Conservation (phyloP, 2,329 filamentous ascomycete species). For the Aspergillus tubingensis region DNA sequence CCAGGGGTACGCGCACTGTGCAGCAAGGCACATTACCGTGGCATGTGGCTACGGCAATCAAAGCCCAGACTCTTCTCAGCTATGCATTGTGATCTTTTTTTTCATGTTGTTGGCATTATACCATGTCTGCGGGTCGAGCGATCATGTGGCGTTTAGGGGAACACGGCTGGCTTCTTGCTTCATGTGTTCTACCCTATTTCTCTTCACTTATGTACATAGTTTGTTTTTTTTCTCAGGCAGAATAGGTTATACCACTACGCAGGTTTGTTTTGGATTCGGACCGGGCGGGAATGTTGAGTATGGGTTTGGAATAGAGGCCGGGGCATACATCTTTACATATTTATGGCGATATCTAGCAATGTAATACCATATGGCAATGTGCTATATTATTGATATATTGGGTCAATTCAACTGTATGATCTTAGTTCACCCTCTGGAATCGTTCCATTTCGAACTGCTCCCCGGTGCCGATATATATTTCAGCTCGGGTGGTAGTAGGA, state of each 20-base stretch:
- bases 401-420: too few species aligned
- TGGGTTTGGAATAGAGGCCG: background rate
- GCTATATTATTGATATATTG: background rate
- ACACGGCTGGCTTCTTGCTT: background rate
- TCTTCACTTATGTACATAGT: constrained; percentile 19
- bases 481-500: too few species aligned
- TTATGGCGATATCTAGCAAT: background rate
- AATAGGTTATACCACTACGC: constrained; percentile 18
- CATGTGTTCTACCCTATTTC: background rate
- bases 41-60: constrained; percentile 50
- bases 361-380: background rate
- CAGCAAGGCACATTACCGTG: constrained; percentile 48
- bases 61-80: constrained; percentile 45
- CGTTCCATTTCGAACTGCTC: too few species aligned
- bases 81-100: constrained; percentile 39
- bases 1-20: constrained; percentile 45
- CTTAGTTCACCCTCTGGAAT: too few species aligned
- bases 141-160: constrained; percentile 15
- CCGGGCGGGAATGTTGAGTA: background rate
- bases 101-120: constrained; percentile 11
- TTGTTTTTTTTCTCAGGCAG: constrained; percentile 8
- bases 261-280: background rate
- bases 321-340: background rate
- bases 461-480: too few species aligned
- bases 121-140: constrained; percentile 8